These are phyloP conservation scores for Camillea tinctor DNA, from an alignment of 2,329 filamentous ascomycete species.

Conservation along the genomic window DNA sequence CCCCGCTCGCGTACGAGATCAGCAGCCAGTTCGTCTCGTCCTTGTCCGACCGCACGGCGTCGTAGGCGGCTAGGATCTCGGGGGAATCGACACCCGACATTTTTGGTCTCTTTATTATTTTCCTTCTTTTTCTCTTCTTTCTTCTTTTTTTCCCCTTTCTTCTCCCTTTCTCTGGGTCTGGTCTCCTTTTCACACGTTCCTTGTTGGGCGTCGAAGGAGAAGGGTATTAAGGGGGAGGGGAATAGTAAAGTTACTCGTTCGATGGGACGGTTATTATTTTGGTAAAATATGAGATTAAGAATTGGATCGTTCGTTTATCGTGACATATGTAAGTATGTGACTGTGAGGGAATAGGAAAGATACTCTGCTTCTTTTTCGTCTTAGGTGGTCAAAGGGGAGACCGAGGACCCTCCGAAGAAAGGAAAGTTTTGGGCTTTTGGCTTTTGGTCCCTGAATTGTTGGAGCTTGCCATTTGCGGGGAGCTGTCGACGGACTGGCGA, in stretches of 20 bases:
- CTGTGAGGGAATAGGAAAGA: too few relatives aligned
- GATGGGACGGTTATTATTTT: too few relatives aligned
- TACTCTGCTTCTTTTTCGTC: too few relatives aligned
- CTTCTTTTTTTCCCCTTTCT: background rate
- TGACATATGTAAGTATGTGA: too few relatives aligned
- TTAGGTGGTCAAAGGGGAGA: background rate
- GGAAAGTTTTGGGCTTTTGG: background rate
- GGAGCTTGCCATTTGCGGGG: background rate
- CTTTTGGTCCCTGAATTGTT: background rate
- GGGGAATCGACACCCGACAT: slow-evolving; percentile 59
- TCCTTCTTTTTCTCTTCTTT: background rate
- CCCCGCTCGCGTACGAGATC: slow-evolving; percentile 56
- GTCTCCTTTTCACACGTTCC: too few relatives aligned
- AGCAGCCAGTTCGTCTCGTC: slow-evolving; percentile 66
- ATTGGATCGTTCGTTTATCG: background rate
- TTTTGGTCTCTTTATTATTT: too few relatives aligned
- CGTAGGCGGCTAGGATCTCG: slow-evolving; percentile 63
- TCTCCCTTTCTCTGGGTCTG: too few relatives aligned
- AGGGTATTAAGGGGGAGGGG: too few relatives aligned
- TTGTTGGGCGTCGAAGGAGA: too few relatives aligned
- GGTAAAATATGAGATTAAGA: background rate
- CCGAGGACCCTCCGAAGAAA: background rate
- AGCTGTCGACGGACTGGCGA: background rate
- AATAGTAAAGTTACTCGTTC: too few relatives aligned
- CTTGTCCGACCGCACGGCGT: slow-evolving; percentile 66